Evolutionary conservation across 2,329 filamentous ascomycete species (phyloP), one percentile per base, ranked within the genome.

Genomic region (Zymoseptoria brevis): DNA sequence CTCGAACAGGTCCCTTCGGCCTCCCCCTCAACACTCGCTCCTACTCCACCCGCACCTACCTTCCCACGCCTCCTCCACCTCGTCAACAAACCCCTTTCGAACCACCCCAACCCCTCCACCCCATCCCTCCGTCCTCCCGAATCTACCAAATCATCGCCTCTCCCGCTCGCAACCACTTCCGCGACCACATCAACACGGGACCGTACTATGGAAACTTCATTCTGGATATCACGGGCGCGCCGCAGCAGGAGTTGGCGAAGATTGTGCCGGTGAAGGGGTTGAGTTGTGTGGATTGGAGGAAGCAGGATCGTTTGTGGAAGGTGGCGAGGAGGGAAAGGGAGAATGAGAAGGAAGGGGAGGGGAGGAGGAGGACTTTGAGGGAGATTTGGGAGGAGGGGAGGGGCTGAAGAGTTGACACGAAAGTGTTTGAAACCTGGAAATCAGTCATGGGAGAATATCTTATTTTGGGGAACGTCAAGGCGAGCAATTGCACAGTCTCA

Each of bases 71-170:
- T 26, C 57, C 59, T 22, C 50, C 52, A 9, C 59, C 58, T 26
- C 56, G 58, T 16, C 24, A 35, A 9, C 50, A 57, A 30, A 60
- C 56, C 48, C 62, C 62, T 19, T 62, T 67, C 62, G 51, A 64
- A 53, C 60, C 60, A 1, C 62, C 62, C 11, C 61, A 55, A 16
- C 59, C 58, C 35, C 19, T 62, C 51, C 9, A 41, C 35, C 26
- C 26, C 35, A 16, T 16, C 11, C 9, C 16, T 41, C 50, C 62
- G 3, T 50, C 49, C n/a, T 69, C 67, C 9, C 63, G 66, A 29
- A 64, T 69, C 72, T 79, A 78, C 66, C 74, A 77, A 57, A 66
- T 79, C 45, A 71, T 70, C 16, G 64, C 76, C 48, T 74, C 76
- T 62, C 67, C 69, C 8, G 73, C 74, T 6, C 72, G 69, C 45